A percentile compares a stretch with the other conserved stretches of the same genome.
Evolutionary conservation across 768 basidiomycete species (phyloP).

Genomic region (Favolaschia claudopus): DNA sequence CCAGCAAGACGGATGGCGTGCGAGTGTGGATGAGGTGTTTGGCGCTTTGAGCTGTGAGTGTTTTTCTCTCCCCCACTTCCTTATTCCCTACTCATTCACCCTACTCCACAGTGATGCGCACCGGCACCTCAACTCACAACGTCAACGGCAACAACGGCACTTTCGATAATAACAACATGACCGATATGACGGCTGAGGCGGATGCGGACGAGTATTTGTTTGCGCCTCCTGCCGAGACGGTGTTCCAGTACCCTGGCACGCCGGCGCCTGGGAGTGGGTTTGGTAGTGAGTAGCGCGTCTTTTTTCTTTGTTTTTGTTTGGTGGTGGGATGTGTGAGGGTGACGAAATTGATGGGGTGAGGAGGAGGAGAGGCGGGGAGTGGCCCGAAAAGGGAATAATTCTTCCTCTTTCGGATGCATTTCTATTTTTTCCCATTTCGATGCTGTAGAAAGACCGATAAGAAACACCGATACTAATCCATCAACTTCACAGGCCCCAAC

Average conservation of each 20-base stretch:
- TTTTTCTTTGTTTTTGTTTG: neutral
- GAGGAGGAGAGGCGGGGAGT: too few relatives aligned
- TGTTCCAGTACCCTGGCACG: constrained; percentile 42
- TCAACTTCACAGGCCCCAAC: constrained; percentile 3
- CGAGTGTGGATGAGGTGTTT: constrained; percentile 60
- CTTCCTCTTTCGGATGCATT: too few relatives aligned
- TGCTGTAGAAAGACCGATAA: too few relatives aligned
- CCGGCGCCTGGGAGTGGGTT: constrained; percentile 33
- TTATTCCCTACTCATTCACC: constrained; percentile 9
- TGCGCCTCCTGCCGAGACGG: constrained; percentile 41
- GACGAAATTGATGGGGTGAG: too few relatives aligned
- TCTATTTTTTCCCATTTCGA: too few relatives aligned
- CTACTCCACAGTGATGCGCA: constrained; percentile 71
- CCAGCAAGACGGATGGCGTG: constrained; percentile 40
- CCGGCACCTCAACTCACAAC: constrained; percentile 42
- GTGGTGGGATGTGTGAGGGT: too few relatives aligned
- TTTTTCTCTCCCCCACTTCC: neutral
- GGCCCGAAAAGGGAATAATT: too few relatives aligned
- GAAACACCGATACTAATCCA: too few relatives aligned
- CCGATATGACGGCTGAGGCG: too few relatives aligned
- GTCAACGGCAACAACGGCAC: constrained; percentile 10
- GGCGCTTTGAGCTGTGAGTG: constrained; percentile 72
- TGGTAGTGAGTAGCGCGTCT: constrained; percentile 6
- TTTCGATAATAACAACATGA: too few relatives aligned
- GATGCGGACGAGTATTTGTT: constrained; percentile 56